A percentile compares a stretch with the other conserved stretches of the same genome.
These are phyloP conservation scores for Aspergillus aculeatinus DNA, from an alignment of 2,329 filamentous ascomycete species.

Conservation along the genomic window DNA sequence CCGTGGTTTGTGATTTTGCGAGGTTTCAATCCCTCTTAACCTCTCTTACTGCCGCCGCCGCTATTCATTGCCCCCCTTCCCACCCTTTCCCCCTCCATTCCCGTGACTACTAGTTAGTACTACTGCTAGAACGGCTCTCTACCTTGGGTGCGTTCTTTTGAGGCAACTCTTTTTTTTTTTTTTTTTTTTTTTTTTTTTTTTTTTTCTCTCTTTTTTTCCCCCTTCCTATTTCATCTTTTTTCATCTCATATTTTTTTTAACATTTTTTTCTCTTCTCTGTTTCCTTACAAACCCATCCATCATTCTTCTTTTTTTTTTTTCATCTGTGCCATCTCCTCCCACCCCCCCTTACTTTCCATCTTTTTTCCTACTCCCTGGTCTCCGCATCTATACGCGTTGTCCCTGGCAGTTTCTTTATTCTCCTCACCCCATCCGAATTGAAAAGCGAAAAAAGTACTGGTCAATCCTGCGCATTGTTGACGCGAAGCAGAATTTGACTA, in stretches of 20 bases:
- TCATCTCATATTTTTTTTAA: slow-evolving; percentile 8
- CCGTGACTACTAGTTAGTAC: slow-evolving; percentile 16
- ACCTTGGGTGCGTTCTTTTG: slow-evolving; percentile 22
- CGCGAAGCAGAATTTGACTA: slow-evolving; percentile 37
- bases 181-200: slow-evolving; percentile 11
- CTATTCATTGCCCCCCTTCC: slow-evolving; percentile 19
- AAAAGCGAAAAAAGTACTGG: slow-evolving; percentile 9
- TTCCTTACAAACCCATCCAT: slow-evolving; percentile 12
- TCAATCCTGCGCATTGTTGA: slow-evolving; percentile 29
- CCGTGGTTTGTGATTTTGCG: slow-evolving; percentile 4
- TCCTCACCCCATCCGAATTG: slow-evolving; percentile 10
- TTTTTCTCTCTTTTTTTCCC: slow-evolving; percentile 6
- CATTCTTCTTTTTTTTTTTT: slow-evolving; percentile 16
- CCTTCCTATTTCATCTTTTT: slow-evolving; percentile 14
- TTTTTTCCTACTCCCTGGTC: slow-evolving; percentile 10
- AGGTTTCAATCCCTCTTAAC: slow-evolving; percentile 13
- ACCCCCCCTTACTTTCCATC: slow-evolving; percentile 18
- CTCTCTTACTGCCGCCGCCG: slow-evolving; percentile 17
- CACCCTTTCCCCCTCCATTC: slow-evolving; percentile 23
- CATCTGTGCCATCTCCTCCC: slow-evolving; percentile 10
- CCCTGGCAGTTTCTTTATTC: slow-evolving; percentile 19
- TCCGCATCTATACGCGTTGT: slow-evolving; percentile 16
- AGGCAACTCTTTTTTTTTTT: slow-evolving; percentile 11
- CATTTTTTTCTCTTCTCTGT: slow-evolving; percentile 11
- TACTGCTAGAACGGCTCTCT: slow-evolving; percentile 11